A percentile compares a stretch with the other conserved stretches of the same genome.
Conservation (phyloP, 2,329 filamentous ascomycete species). For the Laburnicola sp. region DNA sequence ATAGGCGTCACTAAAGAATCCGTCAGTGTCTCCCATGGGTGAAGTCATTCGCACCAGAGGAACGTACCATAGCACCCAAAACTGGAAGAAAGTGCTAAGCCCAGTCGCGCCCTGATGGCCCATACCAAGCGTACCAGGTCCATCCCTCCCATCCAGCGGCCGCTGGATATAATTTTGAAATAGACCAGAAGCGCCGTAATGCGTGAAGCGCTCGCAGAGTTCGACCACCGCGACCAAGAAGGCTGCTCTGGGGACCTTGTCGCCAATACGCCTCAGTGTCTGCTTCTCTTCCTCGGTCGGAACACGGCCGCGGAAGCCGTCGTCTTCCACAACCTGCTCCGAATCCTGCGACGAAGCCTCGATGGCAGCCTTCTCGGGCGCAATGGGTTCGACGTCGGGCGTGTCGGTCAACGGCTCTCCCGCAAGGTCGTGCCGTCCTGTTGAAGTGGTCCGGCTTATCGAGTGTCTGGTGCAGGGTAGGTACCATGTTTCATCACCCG, state of each 20-base stretch:
- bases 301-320: constrained; percentile 37
- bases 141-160: constrained; percentile 42
- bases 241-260: constrained; percentile 51
- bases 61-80: constrained; percentile 42
- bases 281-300: constrained; percentile 50
- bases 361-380: constrained; percentile 26
- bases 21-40: background rate
- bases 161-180: constrained; percentile 57
- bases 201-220: constrained; percentile 56
- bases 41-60: too few species aligned
- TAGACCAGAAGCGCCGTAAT: constrained; percentile 51
- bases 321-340: constrained; percentile 25
- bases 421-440: constrained; percentile 32
- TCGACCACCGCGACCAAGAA: constrained; percentile 56
- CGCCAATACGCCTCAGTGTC: constrained; percentile 51
- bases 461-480: constrained; percentile 38
- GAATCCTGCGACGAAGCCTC: constrained; percentile 18
- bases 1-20: constrained; percentile 44
- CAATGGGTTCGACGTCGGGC: constrained; percentile 21
- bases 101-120: constrained; percentile 52
- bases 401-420: constrained; percentile 29
- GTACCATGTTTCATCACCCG: too few species aligned
- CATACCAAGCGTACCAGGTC: constrained; percentile 49
- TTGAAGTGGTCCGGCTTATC: constrained; percentile 33
- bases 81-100: constrained; percentile 52